A percentile compares a stretch with the other conserved stretches of the same genome.
These are phyloP conservation scores for Botrytis paeoniae DNA, from an alignment of 2,329 filamentous ascomycete genomes.

Conservation along the genomic window DNA sequence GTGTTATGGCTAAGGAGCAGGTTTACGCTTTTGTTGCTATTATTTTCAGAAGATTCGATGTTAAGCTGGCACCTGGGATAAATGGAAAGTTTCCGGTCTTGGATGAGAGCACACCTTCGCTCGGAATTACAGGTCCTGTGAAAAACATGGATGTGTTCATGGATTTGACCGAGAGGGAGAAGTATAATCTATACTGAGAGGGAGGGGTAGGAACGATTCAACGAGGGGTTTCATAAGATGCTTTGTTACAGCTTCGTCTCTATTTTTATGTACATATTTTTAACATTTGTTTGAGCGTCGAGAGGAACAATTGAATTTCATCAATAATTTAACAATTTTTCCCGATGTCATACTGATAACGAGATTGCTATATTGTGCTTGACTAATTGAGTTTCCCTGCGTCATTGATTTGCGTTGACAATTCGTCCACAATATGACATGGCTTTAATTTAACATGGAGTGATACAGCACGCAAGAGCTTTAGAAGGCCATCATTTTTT, in stretches of 20 bases:
- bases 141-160: conserved; percentile 15
- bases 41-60: conserved; percentile 15
- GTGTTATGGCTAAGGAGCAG: conserved; percentile 18
- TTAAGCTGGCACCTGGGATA: conserved; percentile 7
- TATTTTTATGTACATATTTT: neutral
- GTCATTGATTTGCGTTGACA: neutral
- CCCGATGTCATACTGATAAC: neutral
- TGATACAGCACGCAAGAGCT: neutral
- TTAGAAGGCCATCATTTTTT: neutral
- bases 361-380: neutral
- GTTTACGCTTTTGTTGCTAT: conserved; percentile 19
- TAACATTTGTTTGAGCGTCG: neutral
- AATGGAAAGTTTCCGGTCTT: conserved; percentile 7
- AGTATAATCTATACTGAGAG: neutral
- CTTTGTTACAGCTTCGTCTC: neutral
- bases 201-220: neutral
- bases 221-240: neutral
- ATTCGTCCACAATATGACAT: neutral
- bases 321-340: neutral
- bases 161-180: neutral
- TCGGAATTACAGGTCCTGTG: conserved; percentile 13
- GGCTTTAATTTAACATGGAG: neutral
- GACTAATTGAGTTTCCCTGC: neutral
- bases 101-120: conserved; percentile 14
- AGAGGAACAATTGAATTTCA: neutral